Percentiles rank a stretch among this genome's conserved stretches.
These are phyloP conservation scores for Lagenidium giganteum DNA, from an alignment of 352 stramenopile genomes.

Conservation along the genomic window DNA sequence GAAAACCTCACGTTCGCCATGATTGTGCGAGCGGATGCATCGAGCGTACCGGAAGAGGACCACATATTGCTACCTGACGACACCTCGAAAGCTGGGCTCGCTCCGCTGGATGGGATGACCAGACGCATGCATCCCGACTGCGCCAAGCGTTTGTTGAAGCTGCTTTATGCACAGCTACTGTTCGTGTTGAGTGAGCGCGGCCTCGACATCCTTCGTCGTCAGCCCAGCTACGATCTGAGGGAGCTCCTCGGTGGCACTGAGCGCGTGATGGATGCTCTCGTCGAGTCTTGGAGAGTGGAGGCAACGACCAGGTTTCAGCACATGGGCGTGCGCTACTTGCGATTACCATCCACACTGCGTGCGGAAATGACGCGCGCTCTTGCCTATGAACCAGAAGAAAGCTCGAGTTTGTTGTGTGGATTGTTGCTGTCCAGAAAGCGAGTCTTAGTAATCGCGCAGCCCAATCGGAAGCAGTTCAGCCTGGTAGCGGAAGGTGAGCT, in stretches of 20 bases:
- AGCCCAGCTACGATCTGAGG: slow-evolving; percentile 68
- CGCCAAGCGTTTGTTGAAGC: slow-evolving; percentile 34
- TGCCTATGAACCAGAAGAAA: slow-evolving; percentile 26
- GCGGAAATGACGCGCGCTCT: slow-evolving; percentile 40
- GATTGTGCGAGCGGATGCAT: slow-evolving; percentile 25
- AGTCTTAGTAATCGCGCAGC: slow-evolving; percentile 53
- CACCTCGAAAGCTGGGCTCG: not conserved
- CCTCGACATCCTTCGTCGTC: slow-evolving; percentile 49
- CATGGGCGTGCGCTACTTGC: slow-evolving; percentile 45
- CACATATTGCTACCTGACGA: no score
- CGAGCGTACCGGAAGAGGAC: no score
- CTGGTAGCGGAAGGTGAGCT: slow-evolving; percentile 52
- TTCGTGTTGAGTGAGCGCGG: slow-evolving; percentile 55
- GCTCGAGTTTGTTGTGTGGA: slow-evolving; percentile 50
- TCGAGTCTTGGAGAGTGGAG: slow-evolving; percentile 30
- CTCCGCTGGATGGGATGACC: not conserved
- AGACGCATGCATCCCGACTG: slow-evolving; percentile 21
- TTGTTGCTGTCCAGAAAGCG: slow-evolving; percentile 38
- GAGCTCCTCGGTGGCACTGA: slow-evolving; percentile 64
- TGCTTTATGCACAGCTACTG: slow-evolving; percentile 55
- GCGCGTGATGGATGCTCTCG: slow-evolving; percentile 33
- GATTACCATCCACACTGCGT: slow-evolving; percentile 31
- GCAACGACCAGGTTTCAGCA: slow-evolving; percentile 33
- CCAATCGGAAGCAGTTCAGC: slow-evolving; percentile 56
- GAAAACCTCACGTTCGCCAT: slow-evolving; percentile 48